Percentiles rank a stretch among this genome's conserved stretches.
Conservation (phyloP, 164 flowering plant genomes). For the Magnolia officinalis region DNA sequence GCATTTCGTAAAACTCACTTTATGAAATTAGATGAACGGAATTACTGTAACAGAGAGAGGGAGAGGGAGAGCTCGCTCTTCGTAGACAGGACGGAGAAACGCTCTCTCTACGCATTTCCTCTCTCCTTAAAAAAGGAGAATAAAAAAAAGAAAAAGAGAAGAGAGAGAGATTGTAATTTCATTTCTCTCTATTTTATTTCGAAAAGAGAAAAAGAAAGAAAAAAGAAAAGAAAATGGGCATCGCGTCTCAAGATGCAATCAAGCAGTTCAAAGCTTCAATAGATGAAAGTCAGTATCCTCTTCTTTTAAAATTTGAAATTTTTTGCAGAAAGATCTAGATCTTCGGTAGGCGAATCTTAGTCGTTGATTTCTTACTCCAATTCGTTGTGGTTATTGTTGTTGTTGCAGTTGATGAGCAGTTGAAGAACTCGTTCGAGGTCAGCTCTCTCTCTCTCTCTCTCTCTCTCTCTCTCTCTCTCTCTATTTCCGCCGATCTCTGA, state of each 20-base stretch:
- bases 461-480: background rate
- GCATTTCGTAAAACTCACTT: too few species aligned
- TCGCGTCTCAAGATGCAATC: slow-evolving; percentile 45
- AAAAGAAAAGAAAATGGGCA: slow-evolving; percentile 41
- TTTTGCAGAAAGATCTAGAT: background rate
- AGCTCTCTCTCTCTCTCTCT: slow-evolving; percentile 5
- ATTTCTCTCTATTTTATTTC: background rate
- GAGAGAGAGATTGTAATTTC: too few species aligned
- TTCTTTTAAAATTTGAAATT: background rate
- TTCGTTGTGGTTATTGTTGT: slow-evolving; percentile 1
- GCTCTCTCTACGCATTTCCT: background rate
- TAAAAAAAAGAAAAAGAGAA: background rate
- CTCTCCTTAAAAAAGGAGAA: background rate
- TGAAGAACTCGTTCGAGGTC: slow-evolving; percentile 34
- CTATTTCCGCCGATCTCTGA: background rate
- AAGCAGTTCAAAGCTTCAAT: slow-evolving; percentile 43
- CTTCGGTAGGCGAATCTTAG: background rate
- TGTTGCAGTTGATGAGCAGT: slow-evolving; percentile 28
- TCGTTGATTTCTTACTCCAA: background rate
- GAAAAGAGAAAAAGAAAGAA: background rate
- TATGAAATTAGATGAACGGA: too few species aligned
- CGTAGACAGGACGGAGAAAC: background rate
- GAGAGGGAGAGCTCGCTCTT: background rate
- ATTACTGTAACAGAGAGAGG: too few species aligned
- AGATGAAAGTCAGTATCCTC: slow-evolving; percentile 41